Base-by-base conservation (phyloP, 2,329 filamentous ascomycete species). In the Pyricularia pennisetigena region DNA sequence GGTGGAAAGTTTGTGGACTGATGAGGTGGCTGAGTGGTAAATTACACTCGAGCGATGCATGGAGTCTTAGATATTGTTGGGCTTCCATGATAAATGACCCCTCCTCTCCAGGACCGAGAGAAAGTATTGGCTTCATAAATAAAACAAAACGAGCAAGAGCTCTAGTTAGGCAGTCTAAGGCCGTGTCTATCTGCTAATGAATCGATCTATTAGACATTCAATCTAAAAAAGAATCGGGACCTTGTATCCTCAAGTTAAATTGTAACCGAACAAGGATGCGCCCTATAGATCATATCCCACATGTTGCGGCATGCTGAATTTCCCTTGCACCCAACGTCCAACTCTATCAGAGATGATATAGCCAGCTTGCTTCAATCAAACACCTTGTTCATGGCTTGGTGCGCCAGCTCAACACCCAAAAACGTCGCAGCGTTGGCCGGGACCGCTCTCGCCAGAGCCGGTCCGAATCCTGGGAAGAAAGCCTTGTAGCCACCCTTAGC, bases 341-440 rank as follows among this genome's bases (percentile, higher is more conserved):
- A 64, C 20, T 26, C 62, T 23, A 12, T 64, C 8, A 23, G n/a
- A 29, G n/a, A 30, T 20, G 12, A 41, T 5, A 32, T 4, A 63
- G 2, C 28, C 3, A 7, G 9, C 20, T 14, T 20, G 49, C 4
- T 49, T 75, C 72, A 83, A 24, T 82, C 87, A 76, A 94, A 92
- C 65, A 86, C 80, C 84, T 88, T 93, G 72, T 87, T 89, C 90
- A 95, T 93, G 64, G 88, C 88, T 79, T 92, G 89, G 75, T 95
- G 91, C 62, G 92, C 92, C 77, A 94, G 78, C 82, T 95, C 92
- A 8, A 95, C 91, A 12, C 92, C 91, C 74, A 94, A 80, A 75
- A 99, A 99, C 2, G 95, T 98, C 35, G 95, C 95, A 1, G 95
- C 95, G 77, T 99, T 99, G 10, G 95, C 95, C 7, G 95, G 95